Percentiles rank a stretch among this genome's conserved stretches.
phyloP scores from a whole-genome alignment of 1,284 basidiomycete species.

The Cryptococcus depauperatus region DNA sequence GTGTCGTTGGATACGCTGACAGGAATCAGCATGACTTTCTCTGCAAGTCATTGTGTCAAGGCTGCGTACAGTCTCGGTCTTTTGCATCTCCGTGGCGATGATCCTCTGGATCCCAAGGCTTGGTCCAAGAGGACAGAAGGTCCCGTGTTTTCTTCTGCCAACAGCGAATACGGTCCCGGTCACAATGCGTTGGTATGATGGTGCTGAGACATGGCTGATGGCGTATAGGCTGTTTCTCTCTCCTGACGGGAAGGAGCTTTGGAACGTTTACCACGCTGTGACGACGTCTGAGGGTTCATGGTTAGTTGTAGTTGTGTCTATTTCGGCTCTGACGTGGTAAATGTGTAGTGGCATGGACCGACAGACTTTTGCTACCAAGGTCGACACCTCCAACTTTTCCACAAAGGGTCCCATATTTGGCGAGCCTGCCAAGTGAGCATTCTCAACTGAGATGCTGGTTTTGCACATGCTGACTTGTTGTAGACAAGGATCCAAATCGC shows the following conservation, averaged over 20 bases:
- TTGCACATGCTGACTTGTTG: background rate
- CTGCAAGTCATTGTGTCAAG: conserved; percentile 12
- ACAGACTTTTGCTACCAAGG: conserved; percentile 13
- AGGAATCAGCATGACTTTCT: conserved; percentile 16
- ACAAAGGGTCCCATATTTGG: conserved; percentile 12
- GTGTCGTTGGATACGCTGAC: conserved; percentile 8
- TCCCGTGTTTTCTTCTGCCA: conserved; percentile 14
- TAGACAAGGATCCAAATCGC: background rate
- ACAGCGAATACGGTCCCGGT: conserved; percentile 17
- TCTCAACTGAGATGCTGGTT: background rate
- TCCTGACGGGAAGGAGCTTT: conserved; percentile 18
- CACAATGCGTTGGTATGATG: conserved; percentile 18
- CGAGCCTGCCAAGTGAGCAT: conserved; percentile 9
- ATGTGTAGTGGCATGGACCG: conserved; percentile 15
- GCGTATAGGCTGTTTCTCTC: conserved; percentile 14
- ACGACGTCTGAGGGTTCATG: conserved; percentile 14
- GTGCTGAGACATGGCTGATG: background rate
- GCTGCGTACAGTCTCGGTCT: conserved; percentile 12
- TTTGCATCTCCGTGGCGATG: conserved; percentile 10
- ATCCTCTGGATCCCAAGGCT: conserved; percentile 10
- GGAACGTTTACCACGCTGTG: conserved; percentile 21
- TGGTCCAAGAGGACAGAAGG: conserved; percentile 16
- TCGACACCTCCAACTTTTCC: conserved; percentile 10
- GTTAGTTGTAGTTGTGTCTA: conserved; percentile 7
- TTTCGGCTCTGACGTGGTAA: conserved; percentile 1